A percentile compares a stretch with the other conserved stretches of the same genome.
phyloP scores from a whole-genome alignment of 2,329 filamentous ascomycete species.

The Tolypocladium capitatum region DNA sequence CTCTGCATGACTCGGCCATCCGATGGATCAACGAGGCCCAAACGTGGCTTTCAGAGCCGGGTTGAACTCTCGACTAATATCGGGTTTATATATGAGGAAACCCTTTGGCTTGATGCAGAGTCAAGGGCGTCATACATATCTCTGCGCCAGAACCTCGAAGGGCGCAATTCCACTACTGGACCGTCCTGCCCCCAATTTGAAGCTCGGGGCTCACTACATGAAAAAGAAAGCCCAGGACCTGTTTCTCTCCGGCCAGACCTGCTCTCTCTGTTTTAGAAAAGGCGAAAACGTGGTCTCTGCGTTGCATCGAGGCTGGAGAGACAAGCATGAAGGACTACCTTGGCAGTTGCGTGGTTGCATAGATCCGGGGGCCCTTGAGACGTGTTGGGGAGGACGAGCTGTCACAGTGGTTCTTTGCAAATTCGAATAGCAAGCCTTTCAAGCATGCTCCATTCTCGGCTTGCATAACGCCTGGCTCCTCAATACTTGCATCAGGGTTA shows the following conservation, averaged over 20 bases:
- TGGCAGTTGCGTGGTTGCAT: slow-evolving; percentile 17
- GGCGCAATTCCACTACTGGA: slow-evolving; percentile 6
- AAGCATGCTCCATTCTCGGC: neutral
- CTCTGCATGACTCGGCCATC: slow-evolving; percentile 33
- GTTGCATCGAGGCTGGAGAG: too few species aligned
- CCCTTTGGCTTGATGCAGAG: slow-evolving; percentile 27
- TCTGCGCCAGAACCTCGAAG: slow-evolving; percentile 20
- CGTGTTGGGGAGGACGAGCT: slow-evolving; percentile 9
- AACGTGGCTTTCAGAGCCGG: slow-evolving; percentile 38
- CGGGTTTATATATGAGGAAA: slow-evolving; percentile 30
- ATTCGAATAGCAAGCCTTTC: neutral
- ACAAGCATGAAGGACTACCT: slow-evolving; percentile 42
- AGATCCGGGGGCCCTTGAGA: too few species aligned
- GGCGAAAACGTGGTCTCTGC: too few species aligned
- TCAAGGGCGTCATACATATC: slow-evolving; percentile 28
- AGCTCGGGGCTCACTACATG: slow-evolving; percentile 21
- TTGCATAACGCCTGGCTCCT: neutral
- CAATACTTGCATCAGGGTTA: too few species aligned
- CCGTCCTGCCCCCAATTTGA: slow-evolving; percentile 1
- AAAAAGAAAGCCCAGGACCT: slow-evolving; percentile 25
- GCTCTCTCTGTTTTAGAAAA: slow-evolving; percentile 25
- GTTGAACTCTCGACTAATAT: slow-evolving; percentile 27
- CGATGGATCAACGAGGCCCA: slow-evolving; percentile 46
- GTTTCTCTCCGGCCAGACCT: slow-evolving; percentile 25
- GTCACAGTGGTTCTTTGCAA: slow-evolving; percentile 16